phyloP scores from a whole-genome alignment of 1,284 basidiomycete species.

The Tylopilus sp. region DNA sequence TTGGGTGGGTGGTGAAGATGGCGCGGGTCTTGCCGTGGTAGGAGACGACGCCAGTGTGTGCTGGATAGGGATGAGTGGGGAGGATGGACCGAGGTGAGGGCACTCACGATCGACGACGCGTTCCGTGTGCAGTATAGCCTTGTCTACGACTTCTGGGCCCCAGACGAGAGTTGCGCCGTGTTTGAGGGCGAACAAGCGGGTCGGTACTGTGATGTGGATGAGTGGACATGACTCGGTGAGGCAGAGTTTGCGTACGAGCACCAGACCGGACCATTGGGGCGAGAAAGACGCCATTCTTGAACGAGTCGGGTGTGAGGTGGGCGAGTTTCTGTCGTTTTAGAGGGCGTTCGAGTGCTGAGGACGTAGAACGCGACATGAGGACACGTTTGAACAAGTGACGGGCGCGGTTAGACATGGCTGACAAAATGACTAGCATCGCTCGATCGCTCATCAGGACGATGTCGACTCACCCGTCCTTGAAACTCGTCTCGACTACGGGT shows the following conservation, averaged over 20 bases:
- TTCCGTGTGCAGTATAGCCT: constrained; percentile 85
- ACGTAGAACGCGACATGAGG: constrained; percentile 35
- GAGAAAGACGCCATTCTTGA: constrained; percentile 79
- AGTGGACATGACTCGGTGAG: not conserved
- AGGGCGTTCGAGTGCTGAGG: constrained; percentile 30
- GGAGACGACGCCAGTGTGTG: constrained; percentile 82
- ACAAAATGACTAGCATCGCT: not conserved
- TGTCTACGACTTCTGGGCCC: constrained; percentile 96
- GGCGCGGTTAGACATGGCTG: not conserved
- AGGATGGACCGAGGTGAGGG: not conserved
- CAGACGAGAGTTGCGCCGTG: constrained; percentile 95
- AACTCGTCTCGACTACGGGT: constrained; percentile 53
- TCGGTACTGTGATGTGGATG: constrained; percentile 54
- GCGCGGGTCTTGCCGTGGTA: constrained; percentile 78
- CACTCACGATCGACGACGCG: constrained; percentile 78
- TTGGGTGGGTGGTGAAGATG: constrained; percentile 89
- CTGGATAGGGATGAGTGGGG: constrained; percentile 38
- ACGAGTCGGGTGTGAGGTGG: constrained; percentile 59
- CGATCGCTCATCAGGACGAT: constrained; percentile 26
- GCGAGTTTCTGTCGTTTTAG: constrained; percentile 52
- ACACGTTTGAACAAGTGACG: not conserved
- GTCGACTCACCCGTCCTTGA: constrained; percentile 50
- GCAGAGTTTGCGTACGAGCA: constrained; percentile 53
- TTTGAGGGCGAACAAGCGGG: constrained; percentile 81
- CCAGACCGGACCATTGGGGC: constrained; percentile 96